A percentile compares a stretch with the other conserved stretches of the same genome.
Evolutionary conservation across 2,329 filamentous ascomycete species (phyloP).

Genomic region (Apiospora sp.): DNA sequence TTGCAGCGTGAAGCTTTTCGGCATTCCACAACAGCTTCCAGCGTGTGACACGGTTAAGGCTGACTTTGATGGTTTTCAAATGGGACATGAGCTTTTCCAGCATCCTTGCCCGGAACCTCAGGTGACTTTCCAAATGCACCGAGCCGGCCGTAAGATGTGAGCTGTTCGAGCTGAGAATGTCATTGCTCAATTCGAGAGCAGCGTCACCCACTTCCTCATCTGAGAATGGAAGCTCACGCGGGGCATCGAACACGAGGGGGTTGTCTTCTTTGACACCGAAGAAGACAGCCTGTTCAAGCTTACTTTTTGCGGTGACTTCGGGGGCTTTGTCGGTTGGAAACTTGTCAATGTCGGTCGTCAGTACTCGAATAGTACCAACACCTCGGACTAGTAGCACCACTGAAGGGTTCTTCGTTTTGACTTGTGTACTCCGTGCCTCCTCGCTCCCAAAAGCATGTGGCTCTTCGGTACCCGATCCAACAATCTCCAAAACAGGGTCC

Average conservation of each 20-base stretch:
- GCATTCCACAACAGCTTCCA: slow-evolving; percentile 90
- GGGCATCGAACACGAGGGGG: slow-evolving; percentile 83
- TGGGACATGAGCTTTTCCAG: slow-evolving; percentile 78
- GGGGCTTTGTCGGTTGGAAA: slow-evolving; percentile 66
- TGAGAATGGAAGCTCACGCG: slow-evolving; percentile 71
- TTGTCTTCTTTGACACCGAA: slow-evolving; percentile 84
- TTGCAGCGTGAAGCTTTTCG: slow-evolving; percentile 86
- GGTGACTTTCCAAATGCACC: slow-evolving; percentile 81
- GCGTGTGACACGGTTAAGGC: slow-evolving; percentile 71
- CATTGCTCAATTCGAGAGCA: slow-evolving; percentile 78
- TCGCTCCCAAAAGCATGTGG: slow-evolving; percentile 52
- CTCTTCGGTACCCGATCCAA: slow-evolving; percentile 71
- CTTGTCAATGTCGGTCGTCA: slow-evolving; percentile 65
- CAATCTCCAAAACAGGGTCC: slow-evolving; percentile 68
- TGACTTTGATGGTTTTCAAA: slow-evolving; percentile 70
- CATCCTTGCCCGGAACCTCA: slow-evolving; percentile 75
- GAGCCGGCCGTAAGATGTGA: slow-evolving; percentile 76
- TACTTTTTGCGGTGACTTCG: slow-evolving; percentile 81
- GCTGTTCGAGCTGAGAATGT: slow-evolving; percentile 81
- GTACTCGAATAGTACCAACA: slow-evolving; percentile 66
- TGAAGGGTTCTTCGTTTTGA: slow-evolving; percentile 68
- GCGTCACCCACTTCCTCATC: slow-evolving; percentile 77
- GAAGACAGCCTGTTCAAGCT: slow-evolving; percentile 94
- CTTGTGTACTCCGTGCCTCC: slow-evolving; percentile 57
- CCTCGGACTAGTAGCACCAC: slow-evolving; percentile 70